Evolutionary conservation across 306 rosid genomes (phyloP), one percentile per base, ranked within the genome.

Genomic region (Urtica urens): DNA sequence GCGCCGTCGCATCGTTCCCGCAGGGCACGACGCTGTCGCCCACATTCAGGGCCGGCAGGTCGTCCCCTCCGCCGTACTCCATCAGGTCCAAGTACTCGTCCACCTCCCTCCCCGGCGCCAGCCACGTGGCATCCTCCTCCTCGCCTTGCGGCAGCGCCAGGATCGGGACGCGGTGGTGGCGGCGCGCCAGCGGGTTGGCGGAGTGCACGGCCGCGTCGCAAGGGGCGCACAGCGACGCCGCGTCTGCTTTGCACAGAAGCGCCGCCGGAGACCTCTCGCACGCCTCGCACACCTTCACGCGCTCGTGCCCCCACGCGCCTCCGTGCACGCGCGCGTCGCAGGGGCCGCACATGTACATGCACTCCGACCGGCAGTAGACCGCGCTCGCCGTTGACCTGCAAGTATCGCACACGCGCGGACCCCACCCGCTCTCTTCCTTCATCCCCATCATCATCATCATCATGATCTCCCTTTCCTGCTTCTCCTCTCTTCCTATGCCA

Each of bases 121-220:
- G 48, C 99, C 99, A 90, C 0, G 99, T 84, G 2, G 95, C 92
- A 1, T 95, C 83, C 53, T 81, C 95, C 10, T 72, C 72, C 38
- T 84, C 93, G 14, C 76, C 95, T 3, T 76, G 60, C 74, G 2
- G 72, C 90, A 1, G 72, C 78, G 35, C 26, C 49, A 1, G 70
- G 23, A 0, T 56, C 7, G 95, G 87, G 10, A 84, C 90, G 0
- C 97, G 95, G 37, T 81, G 94, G 77, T 90, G 97, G 25, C 97
- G 97, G 65, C 92, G 53, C 3, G 97, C 93, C 1, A 90, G 82
- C 0, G 94, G 94, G 46, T 90, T 90, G 5, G 97, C 95, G 1
- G 97, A 74, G 72, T 90, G 97, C 70, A 84, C 79, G 20, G 78
- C 93, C 0, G 87, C 85, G 34, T 90, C 97, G 59, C 97, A 90